Base-by-base conservation (phyloP, 108 stramenopile species). In the Skeletonema potamos region DNA sequence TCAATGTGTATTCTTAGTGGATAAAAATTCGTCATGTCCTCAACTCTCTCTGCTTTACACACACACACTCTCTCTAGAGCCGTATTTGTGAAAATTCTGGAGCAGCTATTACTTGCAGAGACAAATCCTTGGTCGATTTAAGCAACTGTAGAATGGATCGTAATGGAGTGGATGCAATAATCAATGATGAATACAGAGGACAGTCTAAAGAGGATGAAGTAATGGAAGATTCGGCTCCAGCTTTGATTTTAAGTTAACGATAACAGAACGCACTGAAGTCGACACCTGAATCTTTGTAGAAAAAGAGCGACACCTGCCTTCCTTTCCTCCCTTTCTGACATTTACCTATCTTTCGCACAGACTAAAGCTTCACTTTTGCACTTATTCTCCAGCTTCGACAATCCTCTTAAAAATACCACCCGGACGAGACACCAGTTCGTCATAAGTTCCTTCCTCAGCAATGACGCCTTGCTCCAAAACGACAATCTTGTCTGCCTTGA, bases 401-500 rank as follows among this genome's bases (percentile, higher is more conserved):
- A 85, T 81, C 20, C 36, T 72, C 37, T 48, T 26, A 81, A 85
- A 87, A 37, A 77, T 55, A 27, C 86, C 77, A 15, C 60, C 65
- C 10, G 4, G 17, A 3, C 22, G 44, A 43, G 46, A 48, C 20
- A 87, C n/a, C 11, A 87, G 79, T 27, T 90, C 87, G 17, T 54
- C 27, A 74, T 87, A 87, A 2, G 63, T 73, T 27, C 89, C 89
- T 17, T 77, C 27, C 78, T 90, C 86, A 10, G 55, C 75, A 5
- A 88, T 55, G 12, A 64, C 37, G 18, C 87, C 87, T 11, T 28
- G 2, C 33, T 85, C 64, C 32, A 91, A 69, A 11, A 91, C 85
- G 17, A 87, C 84, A 44, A 90, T 89, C 12, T 48, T 81, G 81
- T 89, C 85, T 8, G 85, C 84, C 28, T 70, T 71, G 32, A 63